Base-by-base conservation (phyloP, 2,329 filamentous ascomycete genomes). In the Xylogone sp. region DNA sequence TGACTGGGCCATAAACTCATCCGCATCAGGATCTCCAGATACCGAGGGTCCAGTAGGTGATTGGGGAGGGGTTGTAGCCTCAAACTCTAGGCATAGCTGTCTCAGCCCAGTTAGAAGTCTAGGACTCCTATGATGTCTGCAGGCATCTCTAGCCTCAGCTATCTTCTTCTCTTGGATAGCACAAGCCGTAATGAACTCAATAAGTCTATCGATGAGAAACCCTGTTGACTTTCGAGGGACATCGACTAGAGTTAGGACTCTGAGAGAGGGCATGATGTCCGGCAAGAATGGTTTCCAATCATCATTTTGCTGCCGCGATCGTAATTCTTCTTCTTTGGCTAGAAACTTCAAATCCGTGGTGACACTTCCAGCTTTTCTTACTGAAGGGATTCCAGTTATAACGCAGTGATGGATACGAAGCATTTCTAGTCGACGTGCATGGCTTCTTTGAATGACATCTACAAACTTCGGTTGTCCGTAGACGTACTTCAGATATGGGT, bases 401-500 rank as follows among this genome's bases (percentile, higher is more conserved):
- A 84, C 56, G 0, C 81, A 84, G 61, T 86, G 82, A 48, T 86
- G 82, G 5, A 83, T 68, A 12, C 76, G 74, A 1, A 85, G 65
- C 1, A 68, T 68, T 27, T 76, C 74, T 3, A 85, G 67, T 55
- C 79, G 79, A 1, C 76, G 74, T 1, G 77, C 79, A 4, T 16
- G 34, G n/a, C 34, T 39, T 39, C 34, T 39, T 39, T 39, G 34
- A 16, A 39, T 39, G 47, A 78, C 66, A 0, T 77, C 73, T 16
- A 39, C 34, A 16, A 39, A 39, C n/a, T 39, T 39, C n/a, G 34
- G 34, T 39, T 39, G 34, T 4, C 34, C 34, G 13, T 39, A 39
- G n/a, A 39, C n/a, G n/a, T 39, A 9, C 34, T 39, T 39, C 34
- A 39, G 34, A 39, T 39, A 39, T 6, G 34, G 34, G n/a, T 13